Conservation (phyloP, 345 rosid species). For the Eutrema heterophyllum region DNA sequence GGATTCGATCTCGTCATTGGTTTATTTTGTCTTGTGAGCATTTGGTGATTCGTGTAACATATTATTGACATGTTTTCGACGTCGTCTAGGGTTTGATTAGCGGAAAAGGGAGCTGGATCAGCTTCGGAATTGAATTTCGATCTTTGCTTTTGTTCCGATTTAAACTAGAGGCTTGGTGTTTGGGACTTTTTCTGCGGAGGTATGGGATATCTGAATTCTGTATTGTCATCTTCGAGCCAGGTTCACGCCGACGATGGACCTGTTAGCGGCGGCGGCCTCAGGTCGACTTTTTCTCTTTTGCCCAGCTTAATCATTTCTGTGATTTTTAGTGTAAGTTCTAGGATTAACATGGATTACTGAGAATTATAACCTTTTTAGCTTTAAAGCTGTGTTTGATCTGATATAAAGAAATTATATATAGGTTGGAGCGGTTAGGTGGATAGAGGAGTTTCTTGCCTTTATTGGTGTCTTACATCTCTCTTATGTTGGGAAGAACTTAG, state of each 20-base stretch:
- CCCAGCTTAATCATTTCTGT: conserved; percentile 10
- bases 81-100: conserved; percentile 21
- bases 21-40: neutral
- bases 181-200: conserved; percentile 3
- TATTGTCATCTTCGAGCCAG: conserved; percentile 69
- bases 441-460: too few species aligned
- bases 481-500: too few species aligned
- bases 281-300: conserved; percentile 34
- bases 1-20: neutral
- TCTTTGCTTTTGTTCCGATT: conserved; percentile 26
- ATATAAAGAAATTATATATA: neutral
- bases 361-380: too few species aligned
- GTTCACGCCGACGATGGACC: conserved; percentile 72
- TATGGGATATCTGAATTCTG: conserved; percentile 84
- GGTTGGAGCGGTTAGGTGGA: too few species aligned
- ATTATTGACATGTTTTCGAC: conserved; percentile 1
- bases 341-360: neutral
- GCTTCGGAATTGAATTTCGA: neutral
- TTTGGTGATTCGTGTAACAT: conserved; percentile 3
- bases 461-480: too few species aligned
- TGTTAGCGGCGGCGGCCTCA: conserved; percentile 90
- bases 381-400: neutral
- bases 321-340: neutral
- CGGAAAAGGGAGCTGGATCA: conserved; percentile 17
- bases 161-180: conserved; percentile 12